Conservation (phyloP, 2,329 filamentous ascomycete genomes). For the Aspergillus caelatus region DNA sequence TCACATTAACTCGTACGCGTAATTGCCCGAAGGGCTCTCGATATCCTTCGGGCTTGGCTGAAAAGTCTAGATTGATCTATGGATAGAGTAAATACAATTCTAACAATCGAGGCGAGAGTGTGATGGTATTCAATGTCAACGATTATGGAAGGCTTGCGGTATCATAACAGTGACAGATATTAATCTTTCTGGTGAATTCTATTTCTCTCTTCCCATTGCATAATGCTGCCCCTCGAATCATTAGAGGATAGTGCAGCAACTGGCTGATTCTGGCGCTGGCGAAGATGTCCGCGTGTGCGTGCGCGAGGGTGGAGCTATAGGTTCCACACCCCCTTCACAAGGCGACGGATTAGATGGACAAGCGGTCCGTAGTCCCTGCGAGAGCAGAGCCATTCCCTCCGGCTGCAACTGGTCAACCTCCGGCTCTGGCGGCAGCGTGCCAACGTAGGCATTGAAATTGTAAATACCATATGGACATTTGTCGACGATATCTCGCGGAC, state of each 20-base stretch:
- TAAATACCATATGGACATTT: slow-evolving; percentile 56
- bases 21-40: too few relatives aligned
- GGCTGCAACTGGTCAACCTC: background rate
- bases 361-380: background rate
- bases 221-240: rapidly evolving
- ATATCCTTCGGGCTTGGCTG: too few relatives aligned
- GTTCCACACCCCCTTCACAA: background rate
- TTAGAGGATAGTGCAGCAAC: background rate
- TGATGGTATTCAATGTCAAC: too few relatives aligned
- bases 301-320: background rate
- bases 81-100: too few relatives aligned
- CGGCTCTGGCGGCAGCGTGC: background rate
- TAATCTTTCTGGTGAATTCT: too few relatives aligned
- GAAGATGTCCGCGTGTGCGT: background rate
- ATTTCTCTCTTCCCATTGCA: too few relatives aligned
- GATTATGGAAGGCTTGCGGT: too few relatives aligned
- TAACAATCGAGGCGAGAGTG: too few relatives aligned
- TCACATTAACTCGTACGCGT: too few relatives aligned
- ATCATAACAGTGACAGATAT: too few relatives aligned
- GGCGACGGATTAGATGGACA: background rate
- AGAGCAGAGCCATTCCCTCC: background rate
- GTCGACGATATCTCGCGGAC: slow-evolving; percentile 53
- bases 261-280: background rate
- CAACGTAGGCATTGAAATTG: slow-evolving; percentile 56
- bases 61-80: too few relatives aligned